Percentiles rank a stretch among this genome's conserved stretches.
phyloP scores from a whole-genome alignment of 2,329 filamentous ascomycete species.

The Incumbomyces lentus region DNA sequence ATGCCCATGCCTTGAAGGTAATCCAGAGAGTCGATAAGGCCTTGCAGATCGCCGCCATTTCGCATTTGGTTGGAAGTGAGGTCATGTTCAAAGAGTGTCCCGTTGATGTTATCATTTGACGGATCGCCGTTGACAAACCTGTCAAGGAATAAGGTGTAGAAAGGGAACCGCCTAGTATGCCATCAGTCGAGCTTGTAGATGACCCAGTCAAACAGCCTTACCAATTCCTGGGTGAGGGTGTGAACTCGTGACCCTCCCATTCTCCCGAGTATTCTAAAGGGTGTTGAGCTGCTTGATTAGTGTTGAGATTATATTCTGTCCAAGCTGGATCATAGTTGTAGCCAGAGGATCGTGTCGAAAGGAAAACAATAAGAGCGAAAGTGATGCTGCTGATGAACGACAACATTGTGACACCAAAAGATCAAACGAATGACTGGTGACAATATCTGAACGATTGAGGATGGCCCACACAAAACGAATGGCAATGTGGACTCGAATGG shows the following conservation, averaged over 20 bases:
- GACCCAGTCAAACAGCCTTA: too few species aligned
- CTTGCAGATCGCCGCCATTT: conserved; percentile 51
- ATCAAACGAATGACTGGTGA: conserved; percentile 2
- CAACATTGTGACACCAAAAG: not conserved
- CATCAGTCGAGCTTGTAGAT: too few species aligned
- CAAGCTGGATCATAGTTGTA: conserved; percentile 42
- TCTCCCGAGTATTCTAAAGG: conserved; percentile 50
- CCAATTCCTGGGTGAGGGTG: conserved; percentile 51
- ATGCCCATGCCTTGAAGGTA: conserved; percentile 57
- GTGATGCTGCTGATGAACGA: not conserved
- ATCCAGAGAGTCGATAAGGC: conserved; percentile 50
- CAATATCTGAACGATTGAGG: not conserved
- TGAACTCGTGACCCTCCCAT: conserved; percentile 41
- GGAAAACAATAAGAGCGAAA: not conserved
- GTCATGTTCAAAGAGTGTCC: conserved; percentile 52
- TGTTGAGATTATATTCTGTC: conserved; percentile 50
- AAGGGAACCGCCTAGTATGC: conserved; percentile 40
- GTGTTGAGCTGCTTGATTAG: conserved; percentile 44
- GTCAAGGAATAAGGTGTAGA: conserved; percentile 56
- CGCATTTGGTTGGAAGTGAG: conserved; percentile 51
- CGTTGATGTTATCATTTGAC: conserved; percentile 53
- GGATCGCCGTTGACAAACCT: conserved; percentile 56
- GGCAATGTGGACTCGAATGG: too few species aligned
- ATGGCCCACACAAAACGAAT: not conserved
- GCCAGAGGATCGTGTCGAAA: conserved; percentile 5